Evolutionary conservation across 441 rosid species (phyloP), one percentile per base, ranked within the genome.

Genomic region (Gossypium gossypioides): DNA sequence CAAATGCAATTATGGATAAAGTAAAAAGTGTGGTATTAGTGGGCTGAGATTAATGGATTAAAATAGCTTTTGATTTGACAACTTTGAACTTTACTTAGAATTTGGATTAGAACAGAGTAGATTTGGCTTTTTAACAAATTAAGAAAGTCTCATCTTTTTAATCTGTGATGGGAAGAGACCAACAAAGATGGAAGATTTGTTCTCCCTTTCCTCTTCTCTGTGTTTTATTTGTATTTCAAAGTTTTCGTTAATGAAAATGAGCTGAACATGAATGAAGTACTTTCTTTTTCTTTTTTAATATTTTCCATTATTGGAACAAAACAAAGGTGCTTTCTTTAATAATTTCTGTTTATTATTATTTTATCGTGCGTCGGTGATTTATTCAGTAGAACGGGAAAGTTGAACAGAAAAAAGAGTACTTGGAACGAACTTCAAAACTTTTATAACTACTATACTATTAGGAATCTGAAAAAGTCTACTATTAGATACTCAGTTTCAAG

Each of bases 331-430:
- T 69, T 69, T 63, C 25, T 60, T 63, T 29, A 18, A 52, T 66
- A 58, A 34, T 51, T 46, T 66, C 9, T 50, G 16, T 24, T 65
- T 34, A 79, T 75, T 55, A 72, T 75, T 61, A 72, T 77, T 75
- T 76, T 74, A 75, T 27, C 19, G 32, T 68, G 79, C 50, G 69
- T 82, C 85, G 83, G 85, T 78, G 81, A 78, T 79, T 75, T 56
- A 37, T 62, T 22, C 62, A 73, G 52, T 73, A 22, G 60, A 3
- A 21, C 10, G 25, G 69, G 19, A 62, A 64, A 22, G 50, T 3
- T n/a, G 8, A 50, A 18, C 58, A 55, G 54, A 3, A 65, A 18
- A 6, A 0, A 24, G 37, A 32, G 27, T 74, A 81, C 72, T 78
- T 78, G 6, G 70, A 78, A 44, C 18, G 6, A 2, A 15, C 25